phyloP scores from a whole-genome alignment of 306 rosid genomes.

The Erythrophleum fordii region DNA sequence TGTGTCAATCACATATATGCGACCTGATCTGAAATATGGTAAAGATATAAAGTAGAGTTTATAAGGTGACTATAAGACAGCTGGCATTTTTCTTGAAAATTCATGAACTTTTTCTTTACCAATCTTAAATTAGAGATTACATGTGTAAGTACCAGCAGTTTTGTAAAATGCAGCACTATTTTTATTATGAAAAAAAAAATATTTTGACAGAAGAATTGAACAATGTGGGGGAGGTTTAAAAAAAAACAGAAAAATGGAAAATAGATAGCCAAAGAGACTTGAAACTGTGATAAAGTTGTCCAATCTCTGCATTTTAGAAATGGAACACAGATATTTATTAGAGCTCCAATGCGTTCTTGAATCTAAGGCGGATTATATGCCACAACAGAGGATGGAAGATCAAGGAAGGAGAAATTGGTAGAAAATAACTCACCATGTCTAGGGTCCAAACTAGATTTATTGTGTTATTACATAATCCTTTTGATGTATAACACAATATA shows the following conservation, averaged over 20 bases:
- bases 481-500: neutral
- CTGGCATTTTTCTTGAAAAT: neutral
- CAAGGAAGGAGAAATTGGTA: neutral
- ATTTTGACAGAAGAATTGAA: too few species aligned
- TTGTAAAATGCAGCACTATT: too few species aligned
- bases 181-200: too few species aligned
- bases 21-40: constrained; percentile 64
- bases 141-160: neutral
- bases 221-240: too few species aligned
- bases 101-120: too few species aligned
- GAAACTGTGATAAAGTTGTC: too few species aligned
- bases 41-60: neutral
- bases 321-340: neutral
- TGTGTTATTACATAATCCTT: neutral
- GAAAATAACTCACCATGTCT: neutral
- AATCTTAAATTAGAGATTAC: neutral
- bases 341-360: neutral
- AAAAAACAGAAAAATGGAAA: too few species aligned
- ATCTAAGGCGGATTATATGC: neutral
- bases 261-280: too few species aligned
- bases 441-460: neutral
- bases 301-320: too few species aligned
- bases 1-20: constrained; percentile 71
- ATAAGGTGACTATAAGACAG: neutral
- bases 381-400: neutral